Evolutionary conservation across 768 basidiomycete genomes (phyloP), one percentile per base, ranked within the genome.

Genomic region (Paxillus involutus): DNA sequence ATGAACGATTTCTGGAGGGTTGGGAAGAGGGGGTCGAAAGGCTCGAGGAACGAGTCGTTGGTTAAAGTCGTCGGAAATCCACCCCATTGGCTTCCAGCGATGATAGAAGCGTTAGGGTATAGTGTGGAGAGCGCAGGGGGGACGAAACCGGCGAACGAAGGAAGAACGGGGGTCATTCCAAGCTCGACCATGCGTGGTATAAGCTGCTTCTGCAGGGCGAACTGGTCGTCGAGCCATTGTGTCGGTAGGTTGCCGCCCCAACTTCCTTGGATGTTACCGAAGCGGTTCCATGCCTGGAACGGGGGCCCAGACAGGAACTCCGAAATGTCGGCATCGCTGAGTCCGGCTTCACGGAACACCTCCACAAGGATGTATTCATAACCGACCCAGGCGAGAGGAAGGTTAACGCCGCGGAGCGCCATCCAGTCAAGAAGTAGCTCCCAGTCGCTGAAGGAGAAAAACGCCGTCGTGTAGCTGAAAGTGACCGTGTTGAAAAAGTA

Each of bases 401-500:
- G 66, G 60, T 77, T 77, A 49, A 77, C 59, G 14, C 75, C 75
- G 1, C 65, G 70, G 7, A 77, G 64, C 0, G 74, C 71, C 57
- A 77, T 68, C 76, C 75, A 76, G 58, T 77, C 75, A 2, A 75
- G 62, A 37, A 76, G 72, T 29, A 71, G 56, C 9, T 63, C 64
- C 75, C 76, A 77, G 49, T 76, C 65, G 0, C 72, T 58, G 32
- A 74, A 75, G n/a, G 62, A 45, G 64, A 73, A 76, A 55, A 75
- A 77, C 2, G 72, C 67, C 14, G 73, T 61, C 2, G 74, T 75
- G 56, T 77, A 75, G 52, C 63, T 64, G 56, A 75, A 77, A 1
- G 75, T 76, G 59, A 76, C 75, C 13, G 72, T 75, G 57, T 77
- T 76, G 63, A 76, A 71, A 49, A 75, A 69, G 56, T 75, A 76